Conservation (phyloP, 2,329 filamentous ascomycete species). For the Arthrobotrys musiformis region DNA sequence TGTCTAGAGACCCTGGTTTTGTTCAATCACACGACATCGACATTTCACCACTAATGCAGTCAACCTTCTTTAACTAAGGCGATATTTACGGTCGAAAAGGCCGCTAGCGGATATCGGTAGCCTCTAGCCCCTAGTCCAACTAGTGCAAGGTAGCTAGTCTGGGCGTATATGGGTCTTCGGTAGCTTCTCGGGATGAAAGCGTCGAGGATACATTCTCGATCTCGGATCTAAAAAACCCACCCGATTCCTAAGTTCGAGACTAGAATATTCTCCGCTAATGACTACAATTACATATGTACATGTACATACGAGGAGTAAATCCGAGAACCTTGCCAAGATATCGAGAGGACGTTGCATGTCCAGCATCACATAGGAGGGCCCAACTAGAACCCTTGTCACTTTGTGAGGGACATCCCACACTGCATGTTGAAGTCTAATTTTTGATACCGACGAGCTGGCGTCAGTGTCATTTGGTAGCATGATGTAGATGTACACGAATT, state of each 20-base stretch:
- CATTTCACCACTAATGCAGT: not conserved
- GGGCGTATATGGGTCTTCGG: no score
- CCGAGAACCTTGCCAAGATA: not conserved
- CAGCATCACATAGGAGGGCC: not conserved
- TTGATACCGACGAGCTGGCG: not conserved
- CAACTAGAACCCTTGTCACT: conserved; percentile 10
- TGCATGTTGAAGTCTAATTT: not conserved
- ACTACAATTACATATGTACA: not conserved
- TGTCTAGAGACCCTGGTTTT: not conserved
- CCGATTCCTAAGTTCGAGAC: no score
- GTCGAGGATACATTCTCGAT: no score
- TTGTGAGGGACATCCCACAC: not conserved
- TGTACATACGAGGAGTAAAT: not conserved
- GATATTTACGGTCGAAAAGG: not conserved
- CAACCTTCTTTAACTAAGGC: no score
- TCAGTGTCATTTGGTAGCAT: not conserved
- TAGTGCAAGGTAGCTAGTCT: no score
- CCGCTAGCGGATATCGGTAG: not conserved
- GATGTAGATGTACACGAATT: not conserved
- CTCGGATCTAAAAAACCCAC: no score
- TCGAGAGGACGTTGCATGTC: not conserved
- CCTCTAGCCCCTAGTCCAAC: no score
- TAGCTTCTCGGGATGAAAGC: not conserved
- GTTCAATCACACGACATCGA: not conserved
- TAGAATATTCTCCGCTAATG: not conserved